Percentiles rank a stretch among this genome's conserved stretches.
phyloP scores from a whole-genome alignment of 345 rosid species.

The Aegle marmelos region DNA sequence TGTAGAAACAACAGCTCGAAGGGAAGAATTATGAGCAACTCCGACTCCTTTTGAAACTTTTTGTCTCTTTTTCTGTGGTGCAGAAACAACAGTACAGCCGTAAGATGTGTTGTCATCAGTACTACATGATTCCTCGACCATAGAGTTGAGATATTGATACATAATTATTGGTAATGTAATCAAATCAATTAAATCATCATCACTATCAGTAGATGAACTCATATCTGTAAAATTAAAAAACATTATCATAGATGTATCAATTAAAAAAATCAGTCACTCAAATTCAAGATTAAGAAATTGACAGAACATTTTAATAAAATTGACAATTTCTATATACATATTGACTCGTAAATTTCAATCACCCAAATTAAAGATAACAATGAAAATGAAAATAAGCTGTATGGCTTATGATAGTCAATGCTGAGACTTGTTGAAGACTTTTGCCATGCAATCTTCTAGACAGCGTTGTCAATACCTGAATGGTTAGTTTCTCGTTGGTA shows the following conservation, averaged over 20 bases:
- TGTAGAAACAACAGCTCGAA: neutral
- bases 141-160: neutral
- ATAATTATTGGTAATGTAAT: neutral
- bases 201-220: neutral
- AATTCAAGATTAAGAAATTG: neutral
- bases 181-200: neutral
- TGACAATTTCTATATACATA: no score
- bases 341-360: neutral
- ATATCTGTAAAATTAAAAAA: slow-evolving; percentile 1
- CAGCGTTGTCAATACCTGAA: neutral
- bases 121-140: neutral
- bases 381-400: neutral
- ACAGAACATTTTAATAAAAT: no score
- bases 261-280: neutral
- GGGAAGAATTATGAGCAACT: neutral
- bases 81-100: neutral
- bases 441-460: neutral
- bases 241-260: neutral
- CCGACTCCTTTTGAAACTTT: neutral
- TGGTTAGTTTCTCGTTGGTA: neutral
- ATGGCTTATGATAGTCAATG: neutral
- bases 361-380: neutral
- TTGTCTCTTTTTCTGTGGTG: neutral
- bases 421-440: neutral
- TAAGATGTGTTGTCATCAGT: neutral